Base-by-base conservation (phyloP, 169 alveolate species). In the Plasmodium chabaudi region DNA sequence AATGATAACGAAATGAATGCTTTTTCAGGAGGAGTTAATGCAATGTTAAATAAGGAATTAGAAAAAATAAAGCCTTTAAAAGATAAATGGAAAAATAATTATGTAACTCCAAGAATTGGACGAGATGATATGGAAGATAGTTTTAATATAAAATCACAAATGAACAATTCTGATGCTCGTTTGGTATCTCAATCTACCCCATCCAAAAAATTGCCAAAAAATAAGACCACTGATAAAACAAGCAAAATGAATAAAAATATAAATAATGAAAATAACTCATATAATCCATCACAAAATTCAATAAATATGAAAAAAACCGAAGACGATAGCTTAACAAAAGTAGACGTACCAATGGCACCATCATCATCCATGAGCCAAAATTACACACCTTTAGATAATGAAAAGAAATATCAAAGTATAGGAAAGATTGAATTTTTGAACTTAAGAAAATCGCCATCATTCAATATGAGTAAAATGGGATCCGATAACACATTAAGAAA, bases 91-190 rank as follows among this genome's bases (percentile, higher is more conserved):
- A 61, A 75, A 25, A 75, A 47, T 39, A 57, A 75, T 49, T 75
- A 63, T 56, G 49, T 61, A 39, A 75, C 88, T 12, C 88, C 88
- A 75, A 75, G 88, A 55, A 75, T 75, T 47, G 88, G 88, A 61
- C 6, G 27, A 15, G 6, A 34, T 34, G 67, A 63, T 17, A 47
- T 34, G 10, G 46, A 46, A 5, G 64, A 47, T 46, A 75, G 51
- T 15, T 27, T 68, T 13, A 34, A 75, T 47, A 60, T 17, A 23
- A 44, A 75, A 46, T 60, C 61, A 25, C 42, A 67, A 46, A 39
- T 27, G 27, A 49, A 47, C 1, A 65, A 51, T 57, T 57, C 57
- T 34, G 42, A 5, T 34, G 42, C 42, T 34, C 57, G 46, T 51
- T 79, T 79, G 9, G 5, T 39, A 51, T 9, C 82, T 2, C 72